Percentiles rank a stretch among this genome's conserved stretches.
These are phyloP conservation scores for Fusarium nisikadoi DNA, from an alignment of 2,329 filamentous ascomycete species.

Conservation along the genomic window DNA sequence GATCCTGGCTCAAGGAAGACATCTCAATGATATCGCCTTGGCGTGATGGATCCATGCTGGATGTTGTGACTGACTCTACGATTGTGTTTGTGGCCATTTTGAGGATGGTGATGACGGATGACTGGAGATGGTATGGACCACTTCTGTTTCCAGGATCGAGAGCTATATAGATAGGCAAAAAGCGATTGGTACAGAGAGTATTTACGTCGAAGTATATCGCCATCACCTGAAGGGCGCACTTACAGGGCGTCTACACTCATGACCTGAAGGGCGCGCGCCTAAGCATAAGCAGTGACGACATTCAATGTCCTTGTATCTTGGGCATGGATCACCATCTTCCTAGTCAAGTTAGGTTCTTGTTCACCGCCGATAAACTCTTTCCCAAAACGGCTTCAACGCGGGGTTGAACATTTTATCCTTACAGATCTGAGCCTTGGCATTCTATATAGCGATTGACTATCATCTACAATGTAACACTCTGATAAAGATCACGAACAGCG, in stretches of 20 bases:
- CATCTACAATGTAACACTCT: accelerated
- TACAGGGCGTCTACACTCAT: not conserved
- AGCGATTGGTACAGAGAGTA: accelerated
- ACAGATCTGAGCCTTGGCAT: not conserved
- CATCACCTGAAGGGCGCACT: not conserved
- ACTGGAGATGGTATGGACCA: not conserved
- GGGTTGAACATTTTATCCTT: not conserved
- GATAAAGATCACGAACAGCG: not conserved
- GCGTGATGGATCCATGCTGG: not conserved
- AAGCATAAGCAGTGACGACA: not conserved
- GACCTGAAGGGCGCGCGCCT: not conserved
- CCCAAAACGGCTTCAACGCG: not conserved
- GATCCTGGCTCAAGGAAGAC: not conserved
- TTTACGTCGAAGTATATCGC: accelerated
- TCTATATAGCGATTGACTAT: accelerated
- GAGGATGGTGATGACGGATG: no score
- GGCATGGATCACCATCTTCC: not conserved
- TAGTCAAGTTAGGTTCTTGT: not conserved
- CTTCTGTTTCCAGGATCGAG: accelerated
- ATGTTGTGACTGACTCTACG: not conserved
- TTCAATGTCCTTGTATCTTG: not conserved
- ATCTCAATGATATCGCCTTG: not conserved
- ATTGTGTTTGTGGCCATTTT: not conserved
- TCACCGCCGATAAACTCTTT: not conserved
- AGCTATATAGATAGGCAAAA: not conserved